Base-by-base conservation (phyloP, 495 filamentous ascomycete genomes). In the Antarctomyces pellizariae region DNA sequence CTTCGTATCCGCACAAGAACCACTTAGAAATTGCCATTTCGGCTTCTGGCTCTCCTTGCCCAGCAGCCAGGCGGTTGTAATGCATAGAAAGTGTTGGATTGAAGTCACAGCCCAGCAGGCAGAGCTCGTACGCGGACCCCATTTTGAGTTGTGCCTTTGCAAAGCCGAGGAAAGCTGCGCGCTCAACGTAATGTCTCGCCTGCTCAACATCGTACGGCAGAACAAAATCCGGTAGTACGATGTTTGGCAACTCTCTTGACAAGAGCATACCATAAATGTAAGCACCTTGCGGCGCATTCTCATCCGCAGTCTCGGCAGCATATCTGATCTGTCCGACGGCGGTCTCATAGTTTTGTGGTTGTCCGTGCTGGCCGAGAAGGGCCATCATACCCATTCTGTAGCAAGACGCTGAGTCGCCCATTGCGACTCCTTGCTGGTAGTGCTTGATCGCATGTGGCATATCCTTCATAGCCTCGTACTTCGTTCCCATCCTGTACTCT, bases 331-430 rank as follows among this genome's bases (percentile, higher is more conserved):
- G 59, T 19, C 86, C 67, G 19, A 95, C 53, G 4, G 79, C 89
- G 27, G 48, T 63, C 8, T 61, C 53, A 41, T 65, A 83, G 42
- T 97, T 77, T 41, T 84, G 77, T 18, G 54, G 66, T 43, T 83
- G 71, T 13, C 80, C 78, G 47, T 86, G 79, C 46, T 97, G 86
- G 10, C 86, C 86, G 24, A 93, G 63, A 18, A 95, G 62, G 32
- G 75, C 75, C 76, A 97, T 91, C 86, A 97, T 95, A 31, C 86
- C 89, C 30, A 97, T 49, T 27, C 86, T 72, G 42, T 95, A 97
- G 39, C 74, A 72, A 7, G 80, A 83, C n/a, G 86, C 86, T 5
- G 89, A 90, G 48, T 97, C 86, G 2, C 64, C 63, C 36, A 66
- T 50, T 26, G 65, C 53, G 9, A 84, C 69, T 25, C 86, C 86